Percentiles rank a stretch among this genome's conserved stretches.
phyloP scores from a whole-genome alignment of 1,284 basidiomycete species.

The Ustilago vetiveriae region DNA sequence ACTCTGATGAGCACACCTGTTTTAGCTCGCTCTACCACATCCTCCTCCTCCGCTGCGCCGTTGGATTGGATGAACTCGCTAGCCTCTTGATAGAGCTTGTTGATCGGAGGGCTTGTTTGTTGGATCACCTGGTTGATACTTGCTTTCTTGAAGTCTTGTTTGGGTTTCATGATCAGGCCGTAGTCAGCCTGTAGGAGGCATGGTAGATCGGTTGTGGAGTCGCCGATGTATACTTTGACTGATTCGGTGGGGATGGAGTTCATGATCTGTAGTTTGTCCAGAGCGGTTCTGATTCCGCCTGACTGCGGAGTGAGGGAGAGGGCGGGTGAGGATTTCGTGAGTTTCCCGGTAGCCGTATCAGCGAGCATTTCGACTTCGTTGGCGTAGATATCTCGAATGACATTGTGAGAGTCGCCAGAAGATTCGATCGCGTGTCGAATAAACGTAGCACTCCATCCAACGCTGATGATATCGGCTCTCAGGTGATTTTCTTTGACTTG shows the following conservation, averaged over 20 bases:
- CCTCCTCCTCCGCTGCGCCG: too few species aligned
- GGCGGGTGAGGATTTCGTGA: constrained; percentile 22
- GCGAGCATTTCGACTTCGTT: constrained; percentile 55
- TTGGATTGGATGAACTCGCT: too few species aligned
- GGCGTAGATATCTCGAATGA: constrained; percentile 35
- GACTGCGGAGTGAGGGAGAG: neutral
- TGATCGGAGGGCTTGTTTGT: constrained; percentile 2
- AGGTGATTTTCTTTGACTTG: neutral
- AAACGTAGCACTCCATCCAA: constrained; percentile 60
- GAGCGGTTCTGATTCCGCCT: constrained; percentile 46
- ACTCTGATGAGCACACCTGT: constrained; percentile 24
- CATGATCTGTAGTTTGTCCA: constrained; percentile 50
- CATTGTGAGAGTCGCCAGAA: too few species aligned
- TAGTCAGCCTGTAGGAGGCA: constrained; percentile 52
- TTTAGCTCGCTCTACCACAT: too few species aligned
- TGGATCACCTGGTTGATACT: constrained; percentile 12
- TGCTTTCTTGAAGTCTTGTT: constrained; percentile 4
- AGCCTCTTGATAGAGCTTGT: neutral
- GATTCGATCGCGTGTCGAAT: constrained; percentile 40
- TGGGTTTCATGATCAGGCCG: constrained; percentile 55
- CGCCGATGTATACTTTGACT: constrained; percentile 56
- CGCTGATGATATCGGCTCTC: constrained; percentile 51
- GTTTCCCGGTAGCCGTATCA: constrained; percentile 37
- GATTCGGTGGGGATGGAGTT: neutral
- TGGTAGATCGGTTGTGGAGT: constrained; percentile 59